These are phyloP conservation scores for Celoporthe dispersa DNA, from an alignment of 2,329 filamentous ascomycete genomes.

Conservation along the genomic window DNA sequence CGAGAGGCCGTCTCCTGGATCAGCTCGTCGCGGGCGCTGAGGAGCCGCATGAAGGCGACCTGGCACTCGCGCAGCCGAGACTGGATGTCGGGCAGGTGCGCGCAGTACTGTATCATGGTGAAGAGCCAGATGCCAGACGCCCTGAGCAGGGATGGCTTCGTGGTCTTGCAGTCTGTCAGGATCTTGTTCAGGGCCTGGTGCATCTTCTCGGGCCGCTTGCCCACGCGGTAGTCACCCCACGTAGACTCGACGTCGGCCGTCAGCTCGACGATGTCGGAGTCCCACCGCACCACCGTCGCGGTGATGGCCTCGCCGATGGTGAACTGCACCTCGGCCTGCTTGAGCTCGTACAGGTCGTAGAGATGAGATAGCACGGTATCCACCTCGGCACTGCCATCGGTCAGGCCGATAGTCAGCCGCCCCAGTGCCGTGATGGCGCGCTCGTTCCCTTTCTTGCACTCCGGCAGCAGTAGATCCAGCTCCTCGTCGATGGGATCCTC, in stretches of 20 bases:
- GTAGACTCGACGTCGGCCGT: conserved; percentile 73
- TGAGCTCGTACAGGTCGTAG: conserved; percentile 80
- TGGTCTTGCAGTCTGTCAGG: conserved; percentile 76
- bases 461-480: conserved; percentile 64
- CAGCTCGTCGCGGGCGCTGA: conserved; percentile 88
- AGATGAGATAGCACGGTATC: conserved; percentile 68
- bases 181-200: conserved; percentile 70
- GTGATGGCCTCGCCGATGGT: conserved; percentile 87
- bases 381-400: conserved; percentile 40
- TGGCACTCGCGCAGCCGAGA: conserved; percentile 77
- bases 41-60: conserved; percentile 81
- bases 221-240: conserved; percentile 38
- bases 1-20: conserved; percentile 95
- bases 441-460: conserved; percentile 81
- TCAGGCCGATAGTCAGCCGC: conserved; percentile 69
- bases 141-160: conserved; percentile 87
- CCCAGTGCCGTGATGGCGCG: conserved; percentile 82
- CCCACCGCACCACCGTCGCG: conserved; percentile 78
- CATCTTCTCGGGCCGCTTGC: conserved; percentile 48
- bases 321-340: conserved; percentile 87
- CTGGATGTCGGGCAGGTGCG: conserved; percentile 76
- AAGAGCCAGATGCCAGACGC: conserved; percentile 95
- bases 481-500: conserved; percentile 47
- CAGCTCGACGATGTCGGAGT: conserved; percentile 76
- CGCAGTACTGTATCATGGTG: conserved; percentile 88